Evolutionary conservation across 371 early-diverging fungal species (phyloP).

Genomic region (Gilbertella persicaria): DNA sequence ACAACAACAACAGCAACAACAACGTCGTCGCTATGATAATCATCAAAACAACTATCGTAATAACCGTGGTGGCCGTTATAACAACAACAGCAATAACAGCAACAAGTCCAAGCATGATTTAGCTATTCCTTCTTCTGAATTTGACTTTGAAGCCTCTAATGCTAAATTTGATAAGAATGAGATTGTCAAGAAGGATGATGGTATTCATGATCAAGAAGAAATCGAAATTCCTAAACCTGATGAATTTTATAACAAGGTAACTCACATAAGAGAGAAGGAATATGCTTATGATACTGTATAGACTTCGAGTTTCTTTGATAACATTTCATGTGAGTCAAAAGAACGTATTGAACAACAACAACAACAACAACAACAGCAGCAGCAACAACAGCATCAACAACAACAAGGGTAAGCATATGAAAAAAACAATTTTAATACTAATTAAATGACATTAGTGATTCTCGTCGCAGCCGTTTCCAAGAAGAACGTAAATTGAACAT

Average conservation of each 20-base stretch:
- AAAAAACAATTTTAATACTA: conserved; percentile 6
- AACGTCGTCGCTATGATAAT: conserved; percentile 17
- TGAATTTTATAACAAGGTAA: conserved; percentile 58
- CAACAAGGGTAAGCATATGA: conserved; percentile 19
- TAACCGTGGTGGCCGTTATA: conserved; percentile 23
- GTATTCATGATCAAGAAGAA: conserved; percentile 46
- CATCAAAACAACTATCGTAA: conserved; percentile 35
- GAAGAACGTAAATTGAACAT: conserved; percentile 90
- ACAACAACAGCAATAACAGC: conserved; percentile 13
- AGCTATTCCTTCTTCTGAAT: conserved; percentile 84
- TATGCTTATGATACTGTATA: conserved; percentile 39
- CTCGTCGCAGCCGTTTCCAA: conserved; percentile 77
- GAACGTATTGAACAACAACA: conserved; percentile 67
- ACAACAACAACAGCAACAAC: conserved; percentile 11
- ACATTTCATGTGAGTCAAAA: conserved; percentile 95
- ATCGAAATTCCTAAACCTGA: conserved; percentile 54
- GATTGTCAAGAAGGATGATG: conserved; percentile 53
- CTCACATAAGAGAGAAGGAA: not conserved
- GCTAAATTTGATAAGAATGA: conserved; percentile 91
- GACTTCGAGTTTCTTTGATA: conserved; percentile 91
- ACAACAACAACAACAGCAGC: conserved; percentile 10
- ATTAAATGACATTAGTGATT: conserved; percentile 36
- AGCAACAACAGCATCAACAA: conserved; percentile 11
- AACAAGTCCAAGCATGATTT: conserved; percentile 49
- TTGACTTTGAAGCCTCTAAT: conserved; percentile 93